A percentile compares a stretch with the other conserved stretches of the same genome.
phyloP scores from a whole-genome alignment of 2,329 filamentous ascomycete genomes.

The Ceratocystis albifundus region DNA sequence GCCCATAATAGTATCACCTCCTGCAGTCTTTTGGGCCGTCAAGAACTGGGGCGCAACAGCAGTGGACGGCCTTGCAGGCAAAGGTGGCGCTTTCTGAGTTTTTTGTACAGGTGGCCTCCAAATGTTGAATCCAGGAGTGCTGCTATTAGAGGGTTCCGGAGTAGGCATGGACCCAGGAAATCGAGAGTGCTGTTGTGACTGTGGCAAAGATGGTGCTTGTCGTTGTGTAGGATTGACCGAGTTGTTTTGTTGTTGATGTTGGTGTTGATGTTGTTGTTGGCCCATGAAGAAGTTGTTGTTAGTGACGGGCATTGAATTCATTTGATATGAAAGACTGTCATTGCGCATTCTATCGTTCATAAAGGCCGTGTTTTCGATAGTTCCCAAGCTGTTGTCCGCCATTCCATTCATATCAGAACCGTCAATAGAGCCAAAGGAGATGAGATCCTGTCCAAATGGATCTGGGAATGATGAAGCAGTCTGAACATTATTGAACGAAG shows the following conservation, averaged over 20 bases:
- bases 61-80: constrained; percentile 21
- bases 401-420: constrained; percentile 1
- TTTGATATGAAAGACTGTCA: constrained; percentile 12
- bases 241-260: constrained; percentile 18
- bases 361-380: constrained; percentile 4
- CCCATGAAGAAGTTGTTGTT: constrained; percentile 17
- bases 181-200: constrained; percentile 6
- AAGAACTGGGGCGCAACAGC: constrained; percentile 24
- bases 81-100: constrained; percentile 32
- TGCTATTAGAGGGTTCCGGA: neutral
- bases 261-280: constrained; percentile 19
- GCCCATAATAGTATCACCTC: constrained; percentile 10
- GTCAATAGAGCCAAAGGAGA: constrained; percentile 10
- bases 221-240: neutral
- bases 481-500: neutral
- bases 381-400: neutral
- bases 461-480: constrained; percentile 1
- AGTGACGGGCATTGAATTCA: neutral
- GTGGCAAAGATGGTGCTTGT: constrained; percentile 14
- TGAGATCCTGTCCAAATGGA: constrained; percentile 13
- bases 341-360: constrained; percentile 10
- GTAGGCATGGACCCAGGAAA: constrained; percentile 8
- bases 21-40: constrained; percentile 22
- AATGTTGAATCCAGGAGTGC: constrained; percentile 27
- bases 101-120: constrained; percentile 33